Percentiles rank a stretch among this genome's conserved stretches.
Evolutionary conservation across 495 filamentous ascomycete genomes (phyloP).

Genomic region (Penicillium antarcticum): DNA sequence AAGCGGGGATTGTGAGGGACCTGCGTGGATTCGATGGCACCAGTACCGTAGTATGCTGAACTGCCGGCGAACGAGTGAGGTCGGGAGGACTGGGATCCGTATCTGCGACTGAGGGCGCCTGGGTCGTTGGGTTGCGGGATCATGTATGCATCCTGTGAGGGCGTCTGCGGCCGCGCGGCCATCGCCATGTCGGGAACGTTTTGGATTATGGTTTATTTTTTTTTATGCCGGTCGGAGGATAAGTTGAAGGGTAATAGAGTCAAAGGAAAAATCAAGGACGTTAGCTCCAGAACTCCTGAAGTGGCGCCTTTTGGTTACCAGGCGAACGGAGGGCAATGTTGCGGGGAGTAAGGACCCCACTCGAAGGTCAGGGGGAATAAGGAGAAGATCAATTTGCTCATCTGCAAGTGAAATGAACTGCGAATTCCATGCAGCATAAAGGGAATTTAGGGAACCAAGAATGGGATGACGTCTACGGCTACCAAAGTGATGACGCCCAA

Average conservation of each 20-base stretch:
- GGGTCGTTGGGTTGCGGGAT: constrained; percentile 29
- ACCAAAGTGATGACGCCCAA: constrained; percentile 6
- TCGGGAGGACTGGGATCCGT: constrained; percentile 30
- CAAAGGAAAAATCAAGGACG: constrained; percentile 10
- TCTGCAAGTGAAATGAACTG: too few species aligned
- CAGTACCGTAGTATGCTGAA: constrained; percentile 37
- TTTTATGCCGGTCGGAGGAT: constrained; percentile 4
- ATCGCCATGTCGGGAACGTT: constrained; percentile 38
- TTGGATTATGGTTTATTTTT: constrained; percentile 2
- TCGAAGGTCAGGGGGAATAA: neutral
- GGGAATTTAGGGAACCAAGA: neutral
- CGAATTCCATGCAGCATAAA: neutral
- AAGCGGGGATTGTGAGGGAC: constrained; percentile 52
- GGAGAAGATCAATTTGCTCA: neutral
- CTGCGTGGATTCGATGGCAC: constrained; percentile 40
- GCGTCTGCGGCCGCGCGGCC: constrained; percentile 43
- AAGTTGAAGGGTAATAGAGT: constrained; percentile 3
- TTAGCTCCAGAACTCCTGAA: neutral
- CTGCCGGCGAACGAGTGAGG: constrained; percentile 39
- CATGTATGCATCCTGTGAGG: constrained; percentile 40
- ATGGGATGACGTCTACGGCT: constrained; percentile 20
- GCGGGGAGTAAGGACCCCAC: constrained; percentile 20
- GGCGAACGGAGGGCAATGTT: constrained; percentile 20
- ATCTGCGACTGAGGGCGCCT: constrained; percentile 27
- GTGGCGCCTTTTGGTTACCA: constrained; percentile 24